These are phyloP conservation scores for Aspergillus sp. DNA, from an alignment of 2,329 filamentous ascomycete species.

Conservation along the genomic window DNA sequence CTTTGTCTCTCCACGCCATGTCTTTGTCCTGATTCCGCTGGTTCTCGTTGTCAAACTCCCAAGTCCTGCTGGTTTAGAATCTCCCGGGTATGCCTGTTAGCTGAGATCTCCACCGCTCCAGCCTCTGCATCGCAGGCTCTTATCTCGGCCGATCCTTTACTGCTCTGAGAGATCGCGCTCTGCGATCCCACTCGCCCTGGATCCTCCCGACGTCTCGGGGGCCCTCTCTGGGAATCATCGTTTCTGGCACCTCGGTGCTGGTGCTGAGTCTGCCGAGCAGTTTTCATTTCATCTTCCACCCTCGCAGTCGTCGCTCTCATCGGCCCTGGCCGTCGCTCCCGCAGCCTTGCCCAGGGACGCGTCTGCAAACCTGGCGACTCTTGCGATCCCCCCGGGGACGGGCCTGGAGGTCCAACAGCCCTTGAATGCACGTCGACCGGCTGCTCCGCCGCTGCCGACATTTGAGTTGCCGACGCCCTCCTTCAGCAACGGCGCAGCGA, in stretches of 20 bases:
- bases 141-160: neutral
- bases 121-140: neutral
- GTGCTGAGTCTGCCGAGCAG: constrained; percentile 28
- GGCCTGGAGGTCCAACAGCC: constrained; percentile 58
- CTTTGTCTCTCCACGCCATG: constrained; percentile 4
- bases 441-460: constrained; percentile 65
- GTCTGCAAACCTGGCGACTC: constrained; percentile 58
- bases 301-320: no score
- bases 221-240: constrained; percentile 49
- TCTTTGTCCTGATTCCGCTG: constrained; percentile 9
- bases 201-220: constrained; percentile 49
- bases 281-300: constrained; percentile 15
- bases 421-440: constrained; percentile 69
- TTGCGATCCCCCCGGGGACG: constrained; percentile 60
- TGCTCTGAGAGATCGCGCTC: constrained; percentile 25
- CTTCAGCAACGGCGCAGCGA: constrained; percentile 30
- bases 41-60: neutral
- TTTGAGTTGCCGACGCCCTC: constrained; percentile 68
- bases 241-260: constrained; percentile 44
- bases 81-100: neutral
- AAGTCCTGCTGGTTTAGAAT: neutral
- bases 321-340: constrained; percentile 9
- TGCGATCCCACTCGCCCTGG: constrained; percentile 47
- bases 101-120: neutral
- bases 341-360: constrained; percentile 32